Conservation (phyloP, 352 stramenopile species). For the Globisporangium middletonii region DNA sequence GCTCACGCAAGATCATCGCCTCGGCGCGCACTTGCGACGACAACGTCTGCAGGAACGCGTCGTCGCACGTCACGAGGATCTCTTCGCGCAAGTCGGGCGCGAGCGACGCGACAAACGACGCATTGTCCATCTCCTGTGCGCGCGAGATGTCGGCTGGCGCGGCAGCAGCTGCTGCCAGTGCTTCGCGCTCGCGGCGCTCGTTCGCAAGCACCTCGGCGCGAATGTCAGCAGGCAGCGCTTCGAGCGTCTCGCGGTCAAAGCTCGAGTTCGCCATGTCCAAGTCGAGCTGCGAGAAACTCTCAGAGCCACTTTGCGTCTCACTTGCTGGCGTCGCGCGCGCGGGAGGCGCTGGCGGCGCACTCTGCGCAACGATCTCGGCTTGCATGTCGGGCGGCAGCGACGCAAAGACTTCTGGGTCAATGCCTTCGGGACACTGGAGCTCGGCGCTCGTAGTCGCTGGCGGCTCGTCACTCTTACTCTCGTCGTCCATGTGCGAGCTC, state of each 20-base stretch:
- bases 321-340: conserved; percentile 17
- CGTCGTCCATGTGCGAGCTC: conserved; percentile 5
- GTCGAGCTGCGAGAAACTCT: conserved; percentile 75
- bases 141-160: conserved; percentile 90
- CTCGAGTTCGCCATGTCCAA: conserved; percentile 85
- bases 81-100: conserved; percentile 94
- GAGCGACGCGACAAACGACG: conserved; percentile 95
- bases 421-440: conserved; percentile 88
- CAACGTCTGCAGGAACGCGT: conserved; percentile 93
- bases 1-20: conserved; percentile 93
- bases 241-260: conserved; percentile 94
- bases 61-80: conserved; percentile 95
- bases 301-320: conserved; percentile 22
- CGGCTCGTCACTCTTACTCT: conserved; percentile 22
- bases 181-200: conserved; percentile 90
- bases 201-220: conserved; percentile 95
- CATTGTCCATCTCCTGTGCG: conserved; percentile 98
- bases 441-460: background rate
- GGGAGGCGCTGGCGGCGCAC: conserved; percentile 21
- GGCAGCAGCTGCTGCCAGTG: conserved; percentile 49
- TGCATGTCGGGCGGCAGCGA: conserved; percentile 96
- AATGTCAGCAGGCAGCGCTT: conserved; percentile 96
- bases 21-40: conserved; percentile 93
- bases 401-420: conserved; percentile 96
- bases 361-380: conserved; percentile 90